Conservation (phyloP, 2,329 filamentous ascomycete genomes). For the Emydomyces testavorans region DNA sequence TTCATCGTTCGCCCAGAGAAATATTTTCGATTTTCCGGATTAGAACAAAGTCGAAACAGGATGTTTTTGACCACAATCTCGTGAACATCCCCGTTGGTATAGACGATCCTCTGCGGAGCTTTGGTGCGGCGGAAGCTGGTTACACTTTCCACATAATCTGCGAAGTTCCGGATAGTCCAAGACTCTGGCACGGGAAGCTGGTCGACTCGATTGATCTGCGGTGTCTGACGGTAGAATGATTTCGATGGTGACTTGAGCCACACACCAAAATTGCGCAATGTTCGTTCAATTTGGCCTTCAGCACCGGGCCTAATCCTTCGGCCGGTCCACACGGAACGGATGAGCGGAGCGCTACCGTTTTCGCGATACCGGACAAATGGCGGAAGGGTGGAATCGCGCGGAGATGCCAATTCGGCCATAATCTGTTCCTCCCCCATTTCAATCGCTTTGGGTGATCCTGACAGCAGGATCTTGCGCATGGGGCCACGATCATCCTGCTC, state of each 20-base stretch:
- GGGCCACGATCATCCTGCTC: slow-evolving; percentile 23
- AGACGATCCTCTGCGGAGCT: slow-evolving; percentile 4
- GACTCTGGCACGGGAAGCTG: slow-evolving; percentile 15
- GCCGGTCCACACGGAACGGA: slow-evolving; percentile 12
- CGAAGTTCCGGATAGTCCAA: slow-evolving; percentile 29
- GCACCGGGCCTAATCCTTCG: not conserved
- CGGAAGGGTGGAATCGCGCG: not conserved
- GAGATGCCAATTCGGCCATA: not conserved
- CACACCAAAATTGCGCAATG: not conserved
- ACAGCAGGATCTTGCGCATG: slow-evolving; percentile 27
- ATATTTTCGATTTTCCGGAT: slow-evolving; percentile 22
- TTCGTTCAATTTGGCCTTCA: slow-evolving; percentile 6
- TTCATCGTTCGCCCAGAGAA: slow-evolving; percentile 36
- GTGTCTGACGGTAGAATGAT: not conserved
- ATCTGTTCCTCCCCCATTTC: slow-evolving; percentile 25
- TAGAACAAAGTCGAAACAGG: slow-evolving; percentile 26
- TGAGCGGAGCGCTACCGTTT: not conserved
- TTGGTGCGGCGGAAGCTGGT: slow-evolving; percentile 18
- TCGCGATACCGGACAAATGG: not conserved
- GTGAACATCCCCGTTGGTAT: slow-evolving; percentile 13
- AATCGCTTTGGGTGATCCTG: slow-evolving; percentile 26
- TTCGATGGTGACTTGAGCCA: not conserved
- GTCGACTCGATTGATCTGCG: not conserved
- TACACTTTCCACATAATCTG: slow-evolving; percentile 31
- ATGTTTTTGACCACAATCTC: slow-evolving; percentile 17